These are phyloP conservation scores for Oldenlandia corymbosa DNA, from an alignment of 257 asterid species.

Conservation along the genomic window DNA sequence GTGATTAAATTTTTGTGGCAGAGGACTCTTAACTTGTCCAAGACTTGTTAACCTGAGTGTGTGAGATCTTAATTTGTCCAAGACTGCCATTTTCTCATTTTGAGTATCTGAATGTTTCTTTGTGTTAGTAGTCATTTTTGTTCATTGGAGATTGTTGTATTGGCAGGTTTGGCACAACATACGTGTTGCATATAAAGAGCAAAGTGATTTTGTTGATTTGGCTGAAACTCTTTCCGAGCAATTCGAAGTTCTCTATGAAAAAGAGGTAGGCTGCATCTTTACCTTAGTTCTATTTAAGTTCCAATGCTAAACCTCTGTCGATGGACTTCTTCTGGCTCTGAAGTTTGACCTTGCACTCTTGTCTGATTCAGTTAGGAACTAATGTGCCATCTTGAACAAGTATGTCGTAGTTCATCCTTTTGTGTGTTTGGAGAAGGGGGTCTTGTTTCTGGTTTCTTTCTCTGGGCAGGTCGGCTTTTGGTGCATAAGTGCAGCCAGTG, in stretches of 20 bases:
- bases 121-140: conserved; percentile 10
- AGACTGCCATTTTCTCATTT: neutral
- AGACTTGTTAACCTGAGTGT: conserved; percentile 5
- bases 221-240: conserved; percentile 58
- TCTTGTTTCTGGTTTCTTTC: too few relatives aligned
- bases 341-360: neutral
- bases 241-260: conserved; percentile 69
- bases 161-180: conserved; percentile 75
- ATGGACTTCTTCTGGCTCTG: neutral
- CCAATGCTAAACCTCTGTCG: neutral
- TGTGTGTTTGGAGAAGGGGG: too few relatives aligned
- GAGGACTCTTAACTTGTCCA: neutral
- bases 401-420: neutral
- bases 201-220: conserved; percentile 51
- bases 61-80: neutral
- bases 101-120: neutral
- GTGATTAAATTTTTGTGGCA: too few relatives aligned
- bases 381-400: neutral
- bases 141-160: conserved; percentile 16
- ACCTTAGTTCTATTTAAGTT: neutral
- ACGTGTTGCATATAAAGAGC: conserved; percentile 62
- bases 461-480: too few relatives aligned
- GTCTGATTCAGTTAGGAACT: neutral
- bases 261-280: conserved; percentile 50
- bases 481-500: too few relatives aligned